A percentile compares a stretch with the other conserved stretches of the same genome.
Conservation (phyloP, 768 basidiomycete species). For the Phaeotremella fagi region DNA sequence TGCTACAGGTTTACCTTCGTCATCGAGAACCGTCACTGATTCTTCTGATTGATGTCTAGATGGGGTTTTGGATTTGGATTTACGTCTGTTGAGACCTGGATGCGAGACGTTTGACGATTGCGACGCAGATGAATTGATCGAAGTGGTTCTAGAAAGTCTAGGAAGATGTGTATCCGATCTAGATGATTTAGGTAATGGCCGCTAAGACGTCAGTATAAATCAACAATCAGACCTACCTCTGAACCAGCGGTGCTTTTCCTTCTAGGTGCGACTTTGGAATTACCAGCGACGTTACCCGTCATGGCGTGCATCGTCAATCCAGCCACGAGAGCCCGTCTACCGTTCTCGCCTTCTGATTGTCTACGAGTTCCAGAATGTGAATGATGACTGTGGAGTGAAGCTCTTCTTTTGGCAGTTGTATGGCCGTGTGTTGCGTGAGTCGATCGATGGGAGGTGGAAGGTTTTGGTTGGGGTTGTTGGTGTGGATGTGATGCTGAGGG, state of each 20-base stretch:
- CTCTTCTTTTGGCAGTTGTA: constrained; percentile 4
- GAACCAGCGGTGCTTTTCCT: constrained; percentile 25
- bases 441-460: neutral
- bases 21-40: constrained; percentile 15
- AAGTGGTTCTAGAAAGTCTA: constrained; percentile 28
- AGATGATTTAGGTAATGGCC: constrained; percentile 27
- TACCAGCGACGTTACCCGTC: neutral
- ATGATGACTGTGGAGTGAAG: constrained; percentile 8
- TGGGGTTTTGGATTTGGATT: constrained; percentile 5
- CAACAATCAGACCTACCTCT: constrained; percentile 7
- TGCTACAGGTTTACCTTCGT: constrained; percentile 10
- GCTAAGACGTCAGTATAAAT: constrained; percentile 10
- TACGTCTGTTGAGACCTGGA: constrained; percentile 6
- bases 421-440: constrained; percentile 9
- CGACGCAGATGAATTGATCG: constrained; percentile 24
- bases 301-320: constrained; percentile 35
- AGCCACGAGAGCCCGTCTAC: constrained; percentile 27
- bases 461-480: neutral
- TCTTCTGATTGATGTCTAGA: constrained; percentile 12
- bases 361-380: constrained; percentile 9
- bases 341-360: constrained; percentile 26
- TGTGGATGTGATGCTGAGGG: constrained; percentile 2
- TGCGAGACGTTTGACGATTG: constrained; percentile 8
- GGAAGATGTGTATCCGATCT: constrained; percentile 36
- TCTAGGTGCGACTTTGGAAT: constrained; percentile 6